Evolutionary conservation across 768 basidiomycete species (phyloP).

Genomic region (Rickenella mellea): DNA sequence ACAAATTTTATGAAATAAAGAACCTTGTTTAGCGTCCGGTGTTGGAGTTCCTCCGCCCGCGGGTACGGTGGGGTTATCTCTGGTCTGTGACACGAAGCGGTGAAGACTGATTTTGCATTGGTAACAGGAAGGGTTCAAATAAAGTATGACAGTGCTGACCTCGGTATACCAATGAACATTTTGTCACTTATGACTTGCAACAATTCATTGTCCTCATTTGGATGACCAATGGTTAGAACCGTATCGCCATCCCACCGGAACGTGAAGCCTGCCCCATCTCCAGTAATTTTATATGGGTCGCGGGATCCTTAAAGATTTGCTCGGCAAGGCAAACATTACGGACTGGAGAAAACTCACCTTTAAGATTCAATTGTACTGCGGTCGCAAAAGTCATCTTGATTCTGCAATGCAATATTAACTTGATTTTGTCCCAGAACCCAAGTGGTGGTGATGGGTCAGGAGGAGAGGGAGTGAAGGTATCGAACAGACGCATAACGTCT

Average conservation of each 20-base stretch:
- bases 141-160: conserved; percentile 39
- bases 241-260: conserved; percentile 77
- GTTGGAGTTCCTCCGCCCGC: too few species aligned
- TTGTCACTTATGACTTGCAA: conserved; percentile 75
- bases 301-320: conserved; percentile 52
- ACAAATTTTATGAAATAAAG: conserved; percentile 54
- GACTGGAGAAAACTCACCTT: conserved; percentile 41
- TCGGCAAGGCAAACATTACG: conserved; percentile 1
- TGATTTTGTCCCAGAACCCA: conserved; percentile 94
- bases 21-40: conserved; percentile 6
- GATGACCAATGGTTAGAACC: conserved; percentile 55
- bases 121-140: not conserved
- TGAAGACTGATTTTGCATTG: not conserved
- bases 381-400: conserved; percentile 54
- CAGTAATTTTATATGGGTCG: conserved; percentile 65
- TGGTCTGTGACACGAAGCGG: too few species aligned
- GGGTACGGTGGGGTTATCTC: too few species aligned
- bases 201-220: conserved; percentile 65
- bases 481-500: conserved; percentile 76
- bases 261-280: conserved; percentile 78
- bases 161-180: conserved; percentile 78
- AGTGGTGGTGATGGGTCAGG: conserved; percentile 74
- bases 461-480: conserved; percentile 68
- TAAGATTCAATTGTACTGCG: conserved; percentile 74
- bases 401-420: conserved; percentile 80